Evolutionary conservation across 495 filamentous ascomycete genomes (phyloP).

Genomic region (Podospora anserina): DNA sequence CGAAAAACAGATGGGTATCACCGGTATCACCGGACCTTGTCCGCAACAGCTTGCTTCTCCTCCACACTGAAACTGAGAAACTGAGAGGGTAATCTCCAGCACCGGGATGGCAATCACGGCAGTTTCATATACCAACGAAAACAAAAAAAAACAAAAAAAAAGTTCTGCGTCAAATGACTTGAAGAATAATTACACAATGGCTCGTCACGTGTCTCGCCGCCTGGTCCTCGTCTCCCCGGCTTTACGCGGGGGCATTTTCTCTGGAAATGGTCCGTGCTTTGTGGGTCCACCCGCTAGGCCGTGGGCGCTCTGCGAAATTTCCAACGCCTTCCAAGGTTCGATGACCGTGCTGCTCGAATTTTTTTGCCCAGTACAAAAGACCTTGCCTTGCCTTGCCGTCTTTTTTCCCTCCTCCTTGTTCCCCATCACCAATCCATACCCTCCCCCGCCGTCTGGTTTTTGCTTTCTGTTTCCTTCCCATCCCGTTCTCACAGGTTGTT

Average conservation of each 20-base stretch:
- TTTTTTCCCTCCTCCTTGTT: constrained; percentile 21
- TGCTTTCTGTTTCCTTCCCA: constrained; percentile 21
- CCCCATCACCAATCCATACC: constrained; percentile 28
- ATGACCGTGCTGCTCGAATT: constrained; percentile 41
- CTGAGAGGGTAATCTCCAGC: not conserved
- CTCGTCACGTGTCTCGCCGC: constrained; percentile 7
- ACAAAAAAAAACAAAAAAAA: not conserved
- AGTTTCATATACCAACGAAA: not conserved
- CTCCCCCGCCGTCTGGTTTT: constrained; percentile 33
- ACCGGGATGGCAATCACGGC: not conserved
- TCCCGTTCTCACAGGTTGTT: constrained; percentile 28
- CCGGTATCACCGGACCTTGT: not conserved
- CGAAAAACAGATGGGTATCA: not conserved
- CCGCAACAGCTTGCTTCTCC: not conserved
- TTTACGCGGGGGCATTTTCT: constrained; percentile 1
- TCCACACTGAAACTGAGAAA: not conserved
- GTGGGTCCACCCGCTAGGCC: constrained; percentile 18
- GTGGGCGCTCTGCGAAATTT: constrained; percentile 32
- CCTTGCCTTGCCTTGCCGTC: constrained; percentile 14
- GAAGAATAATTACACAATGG: not conserved
- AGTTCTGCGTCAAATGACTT: not conserved
- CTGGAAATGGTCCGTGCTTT: constrained; percentile 22
- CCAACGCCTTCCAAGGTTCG: constrained; percentile 29
- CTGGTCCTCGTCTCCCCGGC: not conserved
- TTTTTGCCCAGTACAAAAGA: constrained; percentile 31